Evolutionary conservation across 2,329 filamentous ascomycete species (phyloP).

Genomic region (Diaporthe ampelina): DNA sequence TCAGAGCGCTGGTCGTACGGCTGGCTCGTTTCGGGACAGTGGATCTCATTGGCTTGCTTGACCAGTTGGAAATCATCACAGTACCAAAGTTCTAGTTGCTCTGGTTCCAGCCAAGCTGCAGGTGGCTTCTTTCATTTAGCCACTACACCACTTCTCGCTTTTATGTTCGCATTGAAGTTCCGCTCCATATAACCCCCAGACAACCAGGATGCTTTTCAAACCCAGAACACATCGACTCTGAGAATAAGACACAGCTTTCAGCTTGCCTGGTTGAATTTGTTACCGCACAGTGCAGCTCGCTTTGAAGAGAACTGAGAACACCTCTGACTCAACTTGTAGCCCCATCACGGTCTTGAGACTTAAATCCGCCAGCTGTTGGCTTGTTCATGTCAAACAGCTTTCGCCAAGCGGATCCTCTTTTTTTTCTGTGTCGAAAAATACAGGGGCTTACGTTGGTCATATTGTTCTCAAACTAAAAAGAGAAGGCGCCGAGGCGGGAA

Average conservation of each 20-base stretch:
- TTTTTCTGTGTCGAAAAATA: background rate
- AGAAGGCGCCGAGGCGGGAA: background rate
- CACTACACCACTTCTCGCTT: background rate
- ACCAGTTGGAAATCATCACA: background rate
- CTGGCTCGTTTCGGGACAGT: background rate
- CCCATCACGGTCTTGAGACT: background rate
- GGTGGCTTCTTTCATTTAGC: slow-evolving; percentile 14
- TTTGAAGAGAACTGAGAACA: background rate
- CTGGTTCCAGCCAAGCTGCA: slow-evolving; percentile 21
- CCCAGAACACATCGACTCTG: background rate
- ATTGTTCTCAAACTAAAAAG: background rate
- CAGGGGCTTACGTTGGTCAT: background rate
- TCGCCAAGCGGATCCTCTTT: background rate
- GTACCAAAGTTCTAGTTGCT: background rate
- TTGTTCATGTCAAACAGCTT: background rate
- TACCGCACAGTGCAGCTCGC: too few species aligned
- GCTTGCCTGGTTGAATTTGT: background rate
- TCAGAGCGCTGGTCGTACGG: background rate
- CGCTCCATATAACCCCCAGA: slow-evolving; percentile 8
- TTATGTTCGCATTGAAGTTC: background rate
- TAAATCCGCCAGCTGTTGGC: too few species aligned
- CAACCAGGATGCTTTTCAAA: background rate
- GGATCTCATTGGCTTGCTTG: background rate
- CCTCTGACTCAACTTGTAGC: background rate
- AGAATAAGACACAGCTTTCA: too few species aligned